Evolutionary conservation across 192 early-diverging fungal species (phyloP), one percentile per base, ranked within the genome.

Genomic region (Dispira simplex): DNA sequence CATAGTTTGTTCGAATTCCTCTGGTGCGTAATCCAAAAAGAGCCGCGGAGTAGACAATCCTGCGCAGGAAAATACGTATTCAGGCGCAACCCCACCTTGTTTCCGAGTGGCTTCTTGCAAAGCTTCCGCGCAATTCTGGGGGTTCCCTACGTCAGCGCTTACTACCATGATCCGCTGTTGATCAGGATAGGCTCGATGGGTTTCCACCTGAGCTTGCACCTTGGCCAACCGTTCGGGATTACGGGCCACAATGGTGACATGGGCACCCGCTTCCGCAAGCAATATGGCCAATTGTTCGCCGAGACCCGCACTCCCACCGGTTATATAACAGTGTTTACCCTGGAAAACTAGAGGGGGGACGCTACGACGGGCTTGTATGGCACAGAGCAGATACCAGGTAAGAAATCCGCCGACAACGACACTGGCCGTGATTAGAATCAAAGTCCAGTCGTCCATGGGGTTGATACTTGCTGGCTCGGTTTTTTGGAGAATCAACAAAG

Each of bases 241-340:
- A 28, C 79, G 70, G 9, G 85, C 88, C 1, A 85, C 77, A 65
- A 88, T 87, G 0, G 83, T 82, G 1, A 88, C 79, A 65, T 86
- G 76, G 0, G 88, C 88, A 12, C 88, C 85, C 39, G 76, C 75
- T 21, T 81, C 79, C 1, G 77, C 85, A 46, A 88, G 67, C 43
- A 83, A 75, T 32, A 79, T 68, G n/a, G 83, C 84, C 0, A 88
- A 55, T 20, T 68, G 76, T 69, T 82, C 78, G 51, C 85, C 85
- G 12, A 88, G 74, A 0, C 88, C 88, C n/a, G 78, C 74, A 67
- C 86, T 87, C 63, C 85, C 86, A 57, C 87, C 87, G 0, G 88
- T 86, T 56, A 90, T 76, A 63, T 84, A 85, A 46, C 79, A 83
- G 69, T 87, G 85, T 68, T 85, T 26, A 21, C 23, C 54, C 9